Base-by-base conservation (phyloP, 345 rosid species). In the Eucalyptus dawsonii region DNA sequence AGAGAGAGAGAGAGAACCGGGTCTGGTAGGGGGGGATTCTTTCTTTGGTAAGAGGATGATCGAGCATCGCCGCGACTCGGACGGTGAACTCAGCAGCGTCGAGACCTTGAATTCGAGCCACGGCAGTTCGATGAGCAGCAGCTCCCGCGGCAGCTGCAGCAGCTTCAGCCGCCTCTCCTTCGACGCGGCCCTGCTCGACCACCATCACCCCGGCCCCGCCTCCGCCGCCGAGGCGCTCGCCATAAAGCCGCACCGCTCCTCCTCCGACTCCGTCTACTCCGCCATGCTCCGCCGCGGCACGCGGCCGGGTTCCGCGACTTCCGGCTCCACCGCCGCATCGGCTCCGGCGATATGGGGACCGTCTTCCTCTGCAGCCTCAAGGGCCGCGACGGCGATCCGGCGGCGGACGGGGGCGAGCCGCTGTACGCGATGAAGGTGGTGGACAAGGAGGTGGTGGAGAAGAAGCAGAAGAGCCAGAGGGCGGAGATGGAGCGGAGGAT, bases 401-500 rank as follows among this genome's bases (percentile, higher is more conserved):
- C 87, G 11, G 69, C 88, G 21, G 95, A 95, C 88, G 89, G 44
- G 31, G 69, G 69, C 15, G 67, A 14, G 56, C 47, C 40, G 50
- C 86, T 65, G 86, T 96, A 94, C 89, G 99, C 99, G 22, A 95
- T 98, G 99, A 98, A 98, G 89, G 99, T 97, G 29, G 99, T 98
- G 76, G 98, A 98, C 72, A 97, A 93, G 91, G 97, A 94, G 34
- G 95, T 93, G 1, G 89, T 95, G 69, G 97, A 91, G 37, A 65
- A 91, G 93, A 98, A 97, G 94, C 95, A 98, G 89, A 98, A 98
- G 89, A 91, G 92, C 88, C 95, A 95, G 8, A 94, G 99, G 67
- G 98, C 96, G 5, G 97, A 95, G 89, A 95, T 94, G 97, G 99
- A 98, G 94, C 95, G 93, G 81, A 94, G 91, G 91, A 94, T 98